A percentile compares a stretch with the other conserved stretches of the same genome.
These are phyloP conservation scores for Darksidea phi DNA, from an alignment of 495 filamentous ascomycete genomes.

Conservation along the genomic window DNA sequence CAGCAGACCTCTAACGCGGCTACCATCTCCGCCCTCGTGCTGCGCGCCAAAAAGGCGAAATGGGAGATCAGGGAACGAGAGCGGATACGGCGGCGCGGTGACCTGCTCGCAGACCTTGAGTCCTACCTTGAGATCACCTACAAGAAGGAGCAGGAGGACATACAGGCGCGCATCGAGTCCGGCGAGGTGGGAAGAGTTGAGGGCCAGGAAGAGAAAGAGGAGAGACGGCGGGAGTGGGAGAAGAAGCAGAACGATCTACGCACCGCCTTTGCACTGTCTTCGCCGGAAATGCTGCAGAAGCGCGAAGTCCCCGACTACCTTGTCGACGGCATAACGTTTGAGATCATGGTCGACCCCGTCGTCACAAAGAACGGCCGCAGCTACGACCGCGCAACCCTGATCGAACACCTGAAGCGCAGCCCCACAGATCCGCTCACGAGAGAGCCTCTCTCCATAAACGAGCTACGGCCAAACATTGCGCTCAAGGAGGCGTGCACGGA, in stretches of 20 bases:
- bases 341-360: constrained; percentile 82
- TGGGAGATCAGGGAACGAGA: constrained; percentile 56
- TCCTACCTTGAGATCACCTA: constrained; percentile 48
- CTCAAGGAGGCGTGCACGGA: constrained; percentile 81
- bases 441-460: constrained; percentile 63
- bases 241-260: constrained; percentile 60
- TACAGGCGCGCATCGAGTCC: constrained; percentile 39
- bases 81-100: constrained; percentile 45
- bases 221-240: constrained; percentile 54
- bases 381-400: constrained; percentile 84
- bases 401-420: constrained; percentile 76
- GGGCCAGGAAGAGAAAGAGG: constrained; percentile 52
- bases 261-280: constrained; percentile 61
- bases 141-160: constrained; percentile 49
- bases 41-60: constrained; percentile 74
- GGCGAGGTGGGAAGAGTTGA: constrained; percentile 44
- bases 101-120: constrained; percentile 57
- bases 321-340: constrained; percentile 86
- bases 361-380: constrained; percentile 80
- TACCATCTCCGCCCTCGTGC: constrained; percentile 58
- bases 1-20: constrained; percentile 48
- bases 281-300: constrained; percentile 51
- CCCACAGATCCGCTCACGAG: constrained; percentile 81
- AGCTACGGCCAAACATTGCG: constrained; percentile 80
- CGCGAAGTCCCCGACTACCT: constrained; percentile 81